phyloP scores from a whole-genome alignment of 1,284 basidiomycete species.

The Megacollybia platyphylla region DNA sequence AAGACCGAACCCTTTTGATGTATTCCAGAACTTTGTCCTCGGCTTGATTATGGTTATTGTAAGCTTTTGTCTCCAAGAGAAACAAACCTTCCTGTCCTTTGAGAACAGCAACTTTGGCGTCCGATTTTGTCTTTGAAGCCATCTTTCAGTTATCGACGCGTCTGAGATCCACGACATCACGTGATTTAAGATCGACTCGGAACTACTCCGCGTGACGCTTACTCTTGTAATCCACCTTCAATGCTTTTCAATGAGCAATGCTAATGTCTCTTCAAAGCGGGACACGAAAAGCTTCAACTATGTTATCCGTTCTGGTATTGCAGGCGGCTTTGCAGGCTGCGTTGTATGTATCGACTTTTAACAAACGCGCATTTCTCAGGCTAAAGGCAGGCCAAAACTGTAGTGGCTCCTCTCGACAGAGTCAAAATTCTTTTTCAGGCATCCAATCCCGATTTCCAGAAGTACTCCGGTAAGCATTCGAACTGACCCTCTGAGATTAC shows the following conservation, averaged over 20 bases:
- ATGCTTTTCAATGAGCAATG: slow-evolving; percentile 35
- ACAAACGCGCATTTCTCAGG: slow-evolving; percentile 3
- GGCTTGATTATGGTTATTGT: slow-evolving; percentile 22
- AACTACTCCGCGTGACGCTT: background rate
- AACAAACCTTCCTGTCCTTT: slow-evolving; percentile 57
- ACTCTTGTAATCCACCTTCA: background rate
- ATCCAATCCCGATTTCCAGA: slow-evolving; percentile 87
- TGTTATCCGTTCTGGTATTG: slow-evolving; percentile 71
- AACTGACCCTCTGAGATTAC: slow-evolving; percentile 1
- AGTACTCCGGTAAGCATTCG: slow-evolving; percentile 69
- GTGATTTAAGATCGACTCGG: slow-evolving; percentile 1
- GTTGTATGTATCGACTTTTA: slow-evolving; percentile 46
- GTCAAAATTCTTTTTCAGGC: slow-evolving; percentile 99
- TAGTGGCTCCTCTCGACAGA: slow-evolving; percentile 92
- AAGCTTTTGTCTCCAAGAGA: background rate
- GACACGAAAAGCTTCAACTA: slow-evolving; percentile 69
- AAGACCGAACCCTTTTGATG: slow-evolving; percentile 42
- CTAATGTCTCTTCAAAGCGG: slow-evolving; percentile 40
- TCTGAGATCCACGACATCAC: background rate
- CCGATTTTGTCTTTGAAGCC: slow-evolving; percentile 19
- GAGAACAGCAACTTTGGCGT: slow-evolving; percentile 30
- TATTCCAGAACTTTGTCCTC: slow-evolving; percentile 67
- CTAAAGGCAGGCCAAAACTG: slow-evolving; percentile 75
- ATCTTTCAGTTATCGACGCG: background rate
- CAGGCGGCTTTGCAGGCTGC: slow-evolving; percentile 90